phyloP scores from a whole-genome alignment of 2,329 filamentous ascomycete genomes.

The Talaromyces pinophilus region DNA sequence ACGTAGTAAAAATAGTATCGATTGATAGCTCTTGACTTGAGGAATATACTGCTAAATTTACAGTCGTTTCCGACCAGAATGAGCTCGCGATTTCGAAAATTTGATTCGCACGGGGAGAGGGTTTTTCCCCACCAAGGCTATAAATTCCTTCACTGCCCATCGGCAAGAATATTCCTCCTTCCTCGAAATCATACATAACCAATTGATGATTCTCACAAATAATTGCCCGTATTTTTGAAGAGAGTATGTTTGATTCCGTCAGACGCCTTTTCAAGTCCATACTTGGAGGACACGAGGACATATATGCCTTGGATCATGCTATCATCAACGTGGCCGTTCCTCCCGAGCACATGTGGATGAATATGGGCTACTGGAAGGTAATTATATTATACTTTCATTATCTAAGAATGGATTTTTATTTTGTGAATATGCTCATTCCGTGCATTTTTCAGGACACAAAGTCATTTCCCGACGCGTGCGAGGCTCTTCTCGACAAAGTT shows the following conservation, averaged over 20 bases:
- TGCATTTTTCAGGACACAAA: conserved; percentile 30
- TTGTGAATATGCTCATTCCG: neutral
- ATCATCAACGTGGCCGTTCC: conserved; percentile 55
- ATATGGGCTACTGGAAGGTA: conserved; percentile 30
- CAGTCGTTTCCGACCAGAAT: neutral
- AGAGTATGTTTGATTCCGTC: neutral
- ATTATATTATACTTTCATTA: too few species aligned
- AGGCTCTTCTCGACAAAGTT: conserved; percentile 53
- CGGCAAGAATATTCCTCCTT: neutral
- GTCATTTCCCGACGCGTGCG: conserved; percentile 51
- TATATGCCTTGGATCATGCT: conserved; percentile 50
- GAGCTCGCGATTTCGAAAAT: neutral
- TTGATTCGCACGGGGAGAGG: neutral
- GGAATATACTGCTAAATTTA: neutral
- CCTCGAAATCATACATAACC: neutral
- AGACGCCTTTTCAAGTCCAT: neutral
- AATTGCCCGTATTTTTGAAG: neutral
- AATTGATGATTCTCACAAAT: neutral
- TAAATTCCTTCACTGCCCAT: neutral
- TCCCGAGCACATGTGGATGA: conserved; percentile 61
- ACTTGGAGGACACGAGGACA: neutral
- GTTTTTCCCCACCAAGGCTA: neutral
- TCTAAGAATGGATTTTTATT: too few species aligned
- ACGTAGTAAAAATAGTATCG: neutral
- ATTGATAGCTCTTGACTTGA: neutral